These are phyloP conservation scores for Gilbertella persicaria DNA, from an alignment of 371 early-diverging fungal genomes.

Conservation along the genomic window DNA sequence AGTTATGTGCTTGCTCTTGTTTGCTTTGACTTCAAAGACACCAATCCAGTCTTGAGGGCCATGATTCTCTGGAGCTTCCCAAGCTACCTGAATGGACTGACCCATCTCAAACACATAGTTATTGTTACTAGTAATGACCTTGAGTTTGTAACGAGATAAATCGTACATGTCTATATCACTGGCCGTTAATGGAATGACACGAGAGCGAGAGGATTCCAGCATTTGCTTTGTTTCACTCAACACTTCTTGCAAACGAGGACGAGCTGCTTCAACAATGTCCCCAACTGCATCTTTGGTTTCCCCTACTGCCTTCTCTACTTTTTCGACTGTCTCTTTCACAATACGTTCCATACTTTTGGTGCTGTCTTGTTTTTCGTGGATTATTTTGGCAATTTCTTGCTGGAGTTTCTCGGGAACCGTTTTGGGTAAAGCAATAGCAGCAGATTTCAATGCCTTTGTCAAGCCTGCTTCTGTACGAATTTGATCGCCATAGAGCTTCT, in stretches of 20 bases:
- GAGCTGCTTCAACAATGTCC: constrained; percentile 54
- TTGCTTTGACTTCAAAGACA: constrained; percentile 76
- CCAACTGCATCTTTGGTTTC: constrained; percentile 58
- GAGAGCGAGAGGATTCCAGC: constrained; percentile 49
- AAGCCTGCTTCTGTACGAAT: constrained; percentile 80
- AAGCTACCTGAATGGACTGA: constrained; percentile 66
- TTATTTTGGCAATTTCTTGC: constrained; percentile 35
- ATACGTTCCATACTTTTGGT: constrained; percentile 59
- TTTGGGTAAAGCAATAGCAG: constrained; percentile 37
- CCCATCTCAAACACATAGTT: constrained; percentile 60
- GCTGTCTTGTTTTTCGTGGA: constrained; percentile 39
- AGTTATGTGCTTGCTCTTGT: constrained; percentile 73
- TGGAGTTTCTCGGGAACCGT: constrained; percentile 34
- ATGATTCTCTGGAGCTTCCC: constrained; percentile 74
- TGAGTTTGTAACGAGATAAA: constrained; percentile 49
- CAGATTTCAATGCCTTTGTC: constrained; percentile 56
- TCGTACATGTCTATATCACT: constrained; percentile 56
- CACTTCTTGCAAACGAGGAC: constrained; percentile 60
- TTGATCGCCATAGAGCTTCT: constrained; percentile 76
- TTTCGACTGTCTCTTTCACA: constrained; percentile 61
- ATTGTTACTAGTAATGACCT: constrained; percentile 14
- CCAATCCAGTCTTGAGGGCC: constrained; percentile 92
- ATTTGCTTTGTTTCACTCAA: constrained; percentile 57
- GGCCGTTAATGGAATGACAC: constrained; percentile 42
- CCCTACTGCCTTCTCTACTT: constrained; percentile 61